Conservation (phyloP, 2,329 filamentous ascomycete species). For the Graphilbum sp. region DNA sequence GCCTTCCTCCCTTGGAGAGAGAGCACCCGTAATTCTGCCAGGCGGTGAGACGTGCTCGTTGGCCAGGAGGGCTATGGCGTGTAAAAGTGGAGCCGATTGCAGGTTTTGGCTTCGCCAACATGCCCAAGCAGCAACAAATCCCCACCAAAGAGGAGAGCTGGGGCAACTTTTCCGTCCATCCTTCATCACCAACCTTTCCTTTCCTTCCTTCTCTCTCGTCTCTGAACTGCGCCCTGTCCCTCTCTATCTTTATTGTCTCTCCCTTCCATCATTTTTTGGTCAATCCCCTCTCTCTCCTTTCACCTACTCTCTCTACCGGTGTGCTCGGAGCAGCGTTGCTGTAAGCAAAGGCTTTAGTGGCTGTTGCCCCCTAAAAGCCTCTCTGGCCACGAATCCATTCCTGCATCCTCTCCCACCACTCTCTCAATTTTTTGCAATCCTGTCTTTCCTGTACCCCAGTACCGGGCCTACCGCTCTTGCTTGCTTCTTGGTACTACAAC, state of each 20-base stretch:
- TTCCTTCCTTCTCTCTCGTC: constrained; percentile 1
- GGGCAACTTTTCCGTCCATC: constrained; percentile 1
- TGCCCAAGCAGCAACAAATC: constrained; percentile 2
- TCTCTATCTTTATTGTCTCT: constrained; percentile 1
- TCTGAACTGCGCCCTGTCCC: constrained; percentile 6
- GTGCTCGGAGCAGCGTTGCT: background rate
- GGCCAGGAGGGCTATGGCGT: constrained; percentile 1
- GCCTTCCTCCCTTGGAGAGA: too few relatives aligned
- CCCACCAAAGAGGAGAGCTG: constrained; percentile 7
- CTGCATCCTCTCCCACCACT: too few relatives aligned
- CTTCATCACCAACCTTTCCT: constrained; percentile 4
- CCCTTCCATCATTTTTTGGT: constrained; percentile 1
- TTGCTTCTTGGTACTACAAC: background rate
- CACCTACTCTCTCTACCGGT: background rate
- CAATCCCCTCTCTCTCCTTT: background rate
- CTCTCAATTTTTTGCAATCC: too few relatives aligned
- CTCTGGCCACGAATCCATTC: too few relatives aligned
- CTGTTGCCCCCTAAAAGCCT: background rate
- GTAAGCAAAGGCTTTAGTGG: background rate
- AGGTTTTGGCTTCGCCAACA: constrained; percentile 5
- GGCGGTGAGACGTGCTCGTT: constrained; percentile 6
- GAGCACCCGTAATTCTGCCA: too few relatives aligned
- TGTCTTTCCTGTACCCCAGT: too few relatives aligned
- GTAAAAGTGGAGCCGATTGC: constrained; percentile 5
- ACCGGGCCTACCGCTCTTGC: too few relatives aligned